Evolutionary conservation across 176 grass and related monocot genomes (phyloP).

Genomic region (Dactylis glomerata): DNA sequence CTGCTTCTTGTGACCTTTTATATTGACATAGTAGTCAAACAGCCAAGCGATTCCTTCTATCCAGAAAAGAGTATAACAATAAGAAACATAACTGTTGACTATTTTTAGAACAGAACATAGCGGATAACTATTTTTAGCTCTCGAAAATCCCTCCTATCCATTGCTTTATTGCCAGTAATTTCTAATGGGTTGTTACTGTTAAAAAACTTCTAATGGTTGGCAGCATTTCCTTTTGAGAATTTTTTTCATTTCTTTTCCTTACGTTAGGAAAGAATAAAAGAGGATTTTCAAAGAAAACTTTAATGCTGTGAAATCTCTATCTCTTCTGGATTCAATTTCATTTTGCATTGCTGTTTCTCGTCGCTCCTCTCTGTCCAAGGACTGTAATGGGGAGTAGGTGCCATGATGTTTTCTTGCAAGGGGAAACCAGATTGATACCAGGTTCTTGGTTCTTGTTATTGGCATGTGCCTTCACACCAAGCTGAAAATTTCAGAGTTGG

Average conservation of each 20-base stretch:
- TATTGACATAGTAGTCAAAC: neutral
- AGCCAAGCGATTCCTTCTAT: neutral
- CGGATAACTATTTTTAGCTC: constrained; percentile 38
- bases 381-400: constrained; percentile 25
- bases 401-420: constrained; percentile 32
- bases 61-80: neutral
- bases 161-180: neutral
- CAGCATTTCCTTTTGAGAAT: constrained; percentile 19
- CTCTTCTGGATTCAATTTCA: constrained; percentile 2
- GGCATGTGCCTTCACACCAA: constrained; percentile 31
- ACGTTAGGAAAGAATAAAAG: constrained; percentile 9
- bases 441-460: constrained; percentile 31
- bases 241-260: neutral
- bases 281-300: neutral
- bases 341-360: constrained; percentile 11
- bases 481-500: neutral
- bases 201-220: constrained; percentile 25
- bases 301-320: neutral
- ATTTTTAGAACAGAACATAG: constrained; percentile 21
- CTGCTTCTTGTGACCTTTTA: neutral
- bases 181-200: constrained; percentile 24
- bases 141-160: constrained; percentile 15
- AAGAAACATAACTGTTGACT: constrained; percentile 4
- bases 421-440: constrained; percentile 22
- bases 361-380: neutral